Evolutionary conservation across 306 rosid genomes (phyloP), one percentile per base, ranked within the genome.

Genomic region (Myrica gale): DNA sequence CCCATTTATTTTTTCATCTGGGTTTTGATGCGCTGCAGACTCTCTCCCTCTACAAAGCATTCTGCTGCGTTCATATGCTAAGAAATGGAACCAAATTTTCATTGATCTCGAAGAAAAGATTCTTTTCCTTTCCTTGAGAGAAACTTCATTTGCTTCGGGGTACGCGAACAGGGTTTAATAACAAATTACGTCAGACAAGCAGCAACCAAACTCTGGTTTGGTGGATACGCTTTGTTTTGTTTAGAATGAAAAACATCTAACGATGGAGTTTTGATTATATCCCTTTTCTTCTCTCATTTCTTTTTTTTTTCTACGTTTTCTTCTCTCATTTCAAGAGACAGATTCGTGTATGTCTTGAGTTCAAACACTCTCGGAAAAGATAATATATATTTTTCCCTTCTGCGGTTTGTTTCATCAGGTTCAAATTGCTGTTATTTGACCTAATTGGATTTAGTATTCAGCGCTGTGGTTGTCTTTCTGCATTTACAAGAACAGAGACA

Each of bases 71-170:
- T 65, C 70, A 42, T 65, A 10, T 47, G 48, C 13, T 65, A 65
- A 65, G 50, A 61, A 9, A 65, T 65, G 70, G 70, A 43, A 41
- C 70, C 70, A 65, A 39, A 39, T 41, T 65, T 65, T 80, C 83
- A 57, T 45, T 73, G 47, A 83, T 74, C 83, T 85, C 83, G 63
- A 81, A 17, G 46, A 37, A 48, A 78, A 72, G 91, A 87, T 85
- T 87, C 85, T 45, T 73, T 74, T 73, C 48, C 65, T 11, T 58
- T 79, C 58, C 63, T 73, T 80, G 56, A 73, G 65, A 74, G 85
- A 85, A 81, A 71, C 85, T 85, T 88, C 80, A 65, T 44, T 77
- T 80, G 50, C 23, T 71, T 45, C 42, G 37, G 50, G 13, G 45
- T 11, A 77, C 17, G 73, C 73, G 47, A 54, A 19, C 15, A 47